phyloP scores from a whole-genome alignment of 2,329 filamentous ascomycete genomes.

The Didymella arachidicola region DNA sequence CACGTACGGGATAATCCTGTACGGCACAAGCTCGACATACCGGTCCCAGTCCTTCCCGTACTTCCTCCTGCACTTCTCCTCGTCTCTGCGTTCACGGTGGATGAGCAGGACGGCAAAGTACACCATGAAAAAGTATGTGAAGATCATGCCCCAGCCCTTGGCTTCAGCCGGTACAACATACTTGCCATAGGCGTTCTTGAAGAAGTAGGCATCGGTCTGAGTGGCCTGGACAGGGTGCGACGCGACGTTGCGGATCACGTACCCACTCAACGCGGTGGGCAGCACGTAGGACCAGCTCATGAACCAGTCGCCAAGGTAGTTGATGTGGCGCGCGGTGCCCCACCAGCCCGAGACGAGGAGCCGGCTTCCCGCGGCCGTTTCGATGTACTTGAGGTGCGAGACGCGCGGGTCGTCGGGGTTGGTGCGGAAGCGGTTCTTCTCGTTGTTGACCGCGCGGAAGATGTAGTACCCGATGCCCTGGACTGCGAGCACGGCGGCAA shows the following conservation, averaged over 20 bases:
- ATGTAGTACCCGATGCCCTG: constrained; percentile 82
- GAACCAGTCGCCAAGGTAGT: constrained; percentile 94
- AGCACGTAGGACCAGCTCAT: constrained; percentile 91
- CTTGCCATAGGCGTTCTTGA: constrained; percentile 64
- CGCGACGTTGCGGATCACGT: constrained; percentile 67
- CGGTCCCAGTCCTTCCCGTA: constrained; percentile 92
- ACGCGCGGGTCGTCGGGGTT: constrained; percentile 82
- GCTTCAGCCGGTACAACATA: constrained; percentile 75
- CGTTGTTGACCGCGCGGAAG: constrained; percentile 91
- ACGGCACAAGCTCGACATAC: constrained; percentile 84
- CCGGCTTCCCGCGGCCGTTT: constrained; percentile 82
- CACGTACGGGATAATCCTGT: constrained; percentile 82
- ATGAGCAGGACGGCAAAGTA: constrained; percentile 90
- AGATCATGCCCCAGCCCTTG: constrained; percentile 81
- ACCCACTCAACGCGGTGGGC: constrained; percentile 85
- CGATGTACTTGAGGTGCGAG: constrained; percentile 81
- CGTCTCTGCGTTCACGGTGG: constrained; percentile 85
- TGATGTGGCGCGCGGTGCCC: constrained; percentile 91
- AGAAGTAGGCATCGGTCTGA: constrained; percentile 62
- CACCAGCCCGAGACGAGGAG: constrained; percentile 91
- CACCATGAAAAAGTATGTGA: constrained; percentile 93
- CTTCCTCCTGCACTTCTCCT: constrained; percentile 89
- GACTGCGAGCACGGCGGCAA: constrained; percentile 70
- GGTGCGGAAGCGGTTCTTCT: constrained; percentile 94
- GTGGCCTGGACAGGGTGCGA: constrained; percentile 46